Evolutionary conservation across 2,329 filamentous ascomycete species (phyloP), one percentile per base, ranked within the genome.

Genomic region (Tolypocladium nubicola): DNA sequence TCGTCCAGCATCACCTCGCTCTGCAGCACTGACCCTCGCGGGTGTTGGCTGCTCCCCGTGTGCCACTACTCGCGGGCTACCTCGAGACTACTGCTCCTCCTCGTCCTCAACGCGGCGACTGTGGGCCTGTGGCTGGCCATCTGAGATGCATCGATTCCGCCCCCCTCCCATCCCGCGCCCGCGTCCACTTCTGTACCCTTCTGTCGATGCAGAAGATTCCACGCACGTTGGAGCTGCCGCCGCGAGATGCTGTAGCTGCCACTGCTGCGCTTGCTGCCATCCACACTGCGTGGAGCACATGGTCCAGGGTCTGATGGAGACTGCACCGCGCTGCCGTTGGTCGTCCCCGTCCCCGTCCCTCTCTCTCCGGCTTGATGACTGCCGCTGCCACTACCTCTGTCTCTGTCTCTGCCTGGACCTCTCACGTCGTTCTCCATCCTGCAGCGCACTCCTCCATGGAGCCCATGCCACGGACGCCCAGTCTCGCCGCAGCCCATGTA

Each of bases 401-500:
- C 50, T 45, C 39, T 19, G n/a, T 19, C 47, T 55, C 30, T 38
- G 26, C 30, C 39, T 56, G 37, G 21, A 11, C 33, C 21, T 35
- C 40, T 26, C 40, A n/a, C 53, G 13, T 47, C 45, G 45, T 19
- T 30, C 45, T 26, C 45, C 45, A 4, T 49, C 45, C 45, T 49
- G 45, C 45, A 33, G 45, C 45, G n/a, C 45, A 14, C 45, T 49
- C 16, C 26, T 33, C 26, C 45, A 33, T 49, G 26, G 45, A 49
- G 45, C n/a, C 45, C 45, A 49, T 49, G 45, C 30, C 7, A 53
- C 49, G 23, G 39, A 23, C 54, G 35, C 54, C 23, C 35, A 11
- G 33, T 37, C 49, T 8, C 41, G 47, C 16, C 52, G 43, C 54
- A 50, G 52, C 62, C 63, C 61, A 66, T 62, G 62, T 60, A 56